A percentile compares a stretch with the other conserved stretches of the same genome.
These are phyloP conservation scores for Zygnema circumcarinatum DNA, from an alignment of 139 green algal species.

Conservation along the genomic window DNA sequence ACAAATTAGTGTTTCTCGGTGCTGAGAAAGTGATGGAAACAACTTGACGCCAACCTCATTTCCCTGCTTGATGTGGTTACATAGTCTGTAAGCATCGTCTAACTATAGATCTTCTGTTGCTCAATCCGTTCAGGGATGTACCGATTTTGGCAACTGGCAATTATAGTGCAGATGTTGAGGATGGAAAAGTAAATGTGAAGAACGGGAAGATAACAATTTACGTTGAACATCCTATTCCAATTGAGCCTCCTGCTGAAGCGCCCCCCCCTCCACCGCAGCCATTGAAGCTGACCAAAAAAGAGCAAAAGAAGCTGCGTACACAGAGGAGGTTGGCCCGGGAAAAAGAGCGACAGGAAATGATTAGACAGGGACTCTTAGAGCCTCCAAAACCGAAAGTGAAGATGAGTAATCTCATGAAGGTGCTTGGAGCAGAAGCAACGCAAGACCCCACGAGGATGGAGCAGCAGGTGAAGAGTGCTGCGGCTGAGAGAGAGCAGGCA, in stretches of 20 bases:
- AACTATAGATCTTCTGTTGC: too few species aligned
- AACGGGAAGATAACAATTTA: conserved; percentile 61
- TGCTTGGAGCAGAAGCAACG: conserved; percentile 85
- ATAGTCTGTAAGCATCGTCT: too few species aligned
- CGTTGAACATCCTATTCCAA: conserved; percentile 76
- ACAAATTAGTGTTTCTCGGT: too few species aligned
- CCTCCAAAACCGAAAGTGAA: conserved; percentile 94
- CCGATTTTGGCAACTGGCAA: background rate
- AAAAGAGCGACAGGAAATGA: conserved; percentile 97
- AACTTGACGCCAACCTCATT: too few species aligned
- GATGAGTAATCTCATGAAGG: conserved; percentile 94
- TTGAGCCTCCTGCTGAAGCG: conserved; percentile 87
- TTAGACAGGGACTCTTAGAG: conserved; percentile 92
- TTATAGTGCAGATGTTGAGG: conserved; percentile 4
- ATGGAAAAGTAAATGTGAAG: background rate
- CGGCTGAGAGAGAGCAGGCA: conserved; percentile 79
- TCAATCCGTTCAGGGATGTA: conserved; percentile 40
- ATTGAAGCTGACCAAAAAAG: conserved; percentile 79
- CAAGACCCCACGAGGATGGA: conserved; percentile 94
- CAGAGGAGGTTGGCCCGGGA: conserved; percentile 88
- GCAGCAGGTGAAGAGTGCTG: conserved; percentile 83
- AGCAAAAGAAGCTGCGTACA: conserved; percentile 91
- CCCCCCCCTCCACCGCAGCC: conserved; percentile 79
- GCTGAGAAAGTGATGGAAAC: too few species aligned
- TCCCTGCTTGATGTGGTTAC: too few species aligned